Evolutionary conservation across 768 basidiomycete species (phyloP).

Genomic region (Mycena olivaceomarginata): DNA sequence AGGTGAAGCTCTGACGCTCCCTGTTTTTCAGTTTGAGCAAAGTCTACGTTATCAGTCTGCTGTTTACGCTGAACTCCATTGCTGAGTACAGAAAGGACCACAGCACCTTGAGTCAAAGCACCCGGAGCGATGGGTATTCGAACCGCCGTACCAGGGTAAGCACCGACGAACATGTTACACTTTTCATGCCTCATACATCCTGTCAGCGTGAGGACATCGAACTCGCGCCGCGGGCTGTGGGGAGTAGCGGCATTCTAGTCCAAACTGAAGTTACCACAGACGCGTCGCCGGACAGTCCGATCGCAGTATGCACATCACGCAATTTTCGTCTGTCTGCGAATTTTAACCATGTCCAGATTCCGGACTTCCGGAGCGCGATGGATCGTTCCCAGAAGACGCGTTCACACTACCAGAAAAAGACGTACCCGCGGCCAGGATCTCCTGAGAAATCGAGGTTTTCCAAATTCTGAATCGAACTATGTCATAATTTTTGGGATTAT

Average conservation of each 20-base stretch:
- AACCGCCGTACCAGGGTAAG: not conserved
- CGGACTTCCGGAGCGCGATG: not conserved
- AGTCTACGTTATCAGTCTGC: constrained; percentile 27
- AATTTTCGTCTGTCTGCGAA: not conserved
- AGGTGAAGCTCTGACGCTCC: not conserved
- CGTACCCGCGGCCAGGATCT: not conserved
- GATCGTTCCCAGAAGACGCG: not conserved
- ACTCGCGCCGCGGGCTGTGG: not conserved
- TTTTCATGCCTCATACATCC: not conserved
- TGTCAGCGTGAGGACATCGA: constrained; percentile 14
- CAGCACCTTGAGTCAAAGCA: not conserved
- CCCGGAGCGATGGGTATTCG: not conserved
- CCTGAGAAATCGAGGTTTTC: not conserved
- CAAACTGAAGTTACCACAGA: constrained; percentile 26
- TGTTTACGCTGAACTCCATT: constrained; percentile 31
- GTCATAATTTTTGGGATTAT: too few species aligned
- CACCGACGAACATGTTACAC: not conserved
- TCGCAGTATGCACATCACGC: not conserved
- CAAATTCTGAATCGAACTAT: not conserved
- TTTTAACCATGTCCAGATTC: not conserved
- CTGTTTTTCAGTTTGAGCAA: constrained; percentile 3
- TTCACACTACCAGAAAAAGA: not conserved
- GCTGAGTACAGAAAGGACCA: constrained; percentile 15
- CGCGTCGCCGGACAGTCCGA: not conserved
- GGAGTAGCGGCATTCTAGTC: not conserved